Evolutionary conservation across 331 rosid species (phyloP), one percentile per base, ranked within the genome.

Genomic region (Rosa hybrid): DNA sequence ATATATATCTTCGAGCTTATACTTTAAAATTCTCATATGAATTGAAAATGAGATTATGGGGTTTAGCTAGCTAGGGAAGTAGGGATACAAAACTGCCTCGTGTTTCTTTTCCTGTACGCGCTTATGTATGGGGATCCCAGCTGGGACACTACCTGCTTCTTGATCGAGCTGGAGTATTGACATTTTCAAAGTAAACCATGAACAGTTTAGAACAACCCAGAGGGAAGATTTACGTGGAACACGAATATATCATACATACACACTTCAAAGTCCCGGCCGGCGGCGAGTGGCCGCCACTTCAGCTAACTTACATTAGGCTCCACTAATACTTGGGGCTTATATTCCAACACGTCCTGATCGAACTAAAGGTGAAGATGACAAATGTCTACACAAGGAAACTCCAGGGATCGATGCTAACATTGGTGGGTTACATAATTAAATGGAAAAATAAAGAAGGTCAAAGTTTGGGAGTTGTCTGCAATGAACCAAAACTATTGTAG

Each of bases 401-500:
- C 27, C 71, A 72, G 57, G 75, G 60, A 57, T 62, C 25, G 10
- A 59, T 21, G 56, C 63, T 39, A 74, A 25, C 63, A 48, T 23
- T 79, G 74, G 83, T 83, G 83, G 83, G 81, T 59, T 68, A 59
- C 86, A 79, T 7, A 39, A 46, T 21, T 59, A 50, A 74, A 60
- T 71, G 68, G 64, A 12, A 59, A 59, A 1, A 21, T 10, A 51
- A 49, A 21, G 17, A 79, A 41, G 30, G 80, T 59, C 83, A 50
- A 59, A 68, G 27, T 78, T 79, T 34, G 39, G 39, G 39, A 34
- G 39, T 3, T 34, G 39, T 34, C 39, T 34, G 39, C 4, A 34
- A 34, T 34, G 39, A 34, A 34, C 39, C 39, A 34, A 34, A 34
- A 34, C 4, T 34, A 34, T 34, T 34, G 39, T 34, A 34, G 4